Conservation (phyloP, 1,284 basidiomycete genomes). For the Trametes hirsuta region DNA sequence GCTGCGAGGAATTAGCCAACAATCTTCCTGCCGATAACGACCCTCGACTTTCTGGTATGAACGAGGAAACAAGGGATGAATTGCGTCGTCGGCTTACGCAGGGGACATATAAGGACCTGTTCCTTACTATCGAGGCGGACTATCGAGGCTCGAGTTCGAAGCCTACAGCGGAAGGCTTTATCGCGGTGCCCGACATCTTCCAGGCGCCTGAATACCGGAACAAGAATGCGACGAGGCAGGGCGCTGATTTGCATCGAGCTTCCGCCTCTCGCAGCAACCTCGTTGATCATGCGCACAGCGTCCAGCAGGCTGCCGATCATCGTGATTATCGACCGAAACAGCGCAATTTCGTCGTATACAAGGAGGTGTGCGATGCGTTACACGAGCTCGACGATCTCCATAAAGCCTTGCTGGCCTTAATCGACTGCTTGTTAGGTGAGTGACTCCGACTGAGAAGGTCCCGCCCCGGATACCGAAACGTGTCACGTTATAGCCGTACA, state of each 20-base stretch:
- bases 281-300: not conserved
- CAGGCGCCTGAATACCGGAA: not conserved
- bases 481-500: slow-evolving; percentile 1
- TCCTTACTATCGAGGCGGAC: slow-evolving; percentile 1
- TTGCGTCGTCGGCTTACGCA: not conserved
- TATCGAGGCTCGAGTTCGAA: not conserved
- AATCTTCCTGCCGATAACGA: not conserved
- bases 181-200: not conserved
- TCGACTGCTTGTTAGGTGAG: not conserved
- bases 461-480: not conserved
- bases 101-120: slow-evolving; percentile 1
- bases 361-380: slow-evolving; percentile 5
- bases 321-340: not conserved
- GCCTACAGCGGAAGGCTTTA: not conserved
- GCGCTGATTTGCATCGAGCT: not conserved
- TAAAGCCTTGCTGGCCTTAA: not conserved
- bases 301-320: not conserved
- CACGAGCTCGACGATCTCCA: slow-evolving; percentile 6
- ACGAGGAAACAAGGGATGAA: not conserved
- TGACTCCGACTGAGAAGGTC: not conserved
- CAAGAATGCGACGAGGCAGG: not conserved
- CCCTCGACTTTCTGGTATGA: not conserved
- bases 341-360: slow-evolving; percentile 7
- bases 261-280: not conserved
- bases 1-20: slow-evolving; percentile 1